phyloP scores from a whole-genome alignment of 2,329 filamentous ascomycete genomes.

The Blumeriella jaapii region DNA sequence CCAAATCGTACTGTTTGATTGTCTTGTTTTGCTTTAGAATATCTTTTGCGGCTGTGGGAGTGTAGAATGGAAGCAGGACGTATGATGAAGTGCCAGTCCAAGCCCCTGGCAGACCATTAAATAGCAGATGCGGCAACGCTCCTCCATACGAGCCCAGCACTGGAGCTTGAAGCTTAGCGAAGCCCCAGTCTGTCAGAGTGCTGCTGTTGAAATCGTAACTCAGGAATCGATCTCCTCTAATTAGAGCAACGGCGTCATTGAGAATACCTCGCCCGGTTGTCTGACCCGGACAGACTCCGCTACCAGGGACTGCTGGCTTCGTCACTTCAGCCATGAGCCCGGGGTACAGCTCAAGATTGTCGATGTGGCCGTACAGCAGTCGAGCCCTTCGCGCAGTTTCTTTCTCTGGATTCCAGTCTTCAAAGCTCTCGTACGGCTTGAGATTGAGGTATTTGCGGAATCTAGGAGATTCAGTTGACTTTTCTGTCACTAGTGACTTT shows the following conservation, averaged over 20 bases:
- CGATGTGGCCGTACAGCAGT: constrained; percentile 39
- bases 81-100: constrained; percentile 39
- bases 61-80: constrained; percentile 39
- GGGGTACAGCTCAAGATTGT: constrained; percentile 45
- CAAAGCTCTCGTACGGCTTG: constrained; percentile 36
- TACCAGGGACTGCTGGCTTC: constrained; percentile 39
- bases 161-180: constrained; percentile 30
- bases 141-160: constrained; percentile 34
- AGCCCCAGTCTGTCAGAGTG: constrained; percentile 39
- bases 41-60: constrained; percentile 34
- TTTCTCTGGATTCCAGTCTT: constrained; percentile 40
- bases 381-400: constrained; percentile 33
- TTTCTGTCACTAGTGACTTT: background rate
- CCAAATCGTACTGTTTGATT: constrained; percentile 34
- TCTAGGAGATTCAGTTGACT: constrained; percentile 23
- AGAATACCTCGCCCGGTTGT: constrained; percentile 35
- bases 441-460: constrained; percentile 42
- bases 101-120: constrained; percentile 34
- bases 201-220: constrained; percentile 37
- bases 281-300: constrained; percentile 34
- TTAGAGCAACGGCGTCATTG: constrained; percentile 36
- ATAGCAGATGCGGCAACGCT: constrained; percentile 33
- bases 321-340: constrained; percentile 44
- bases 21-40: constrained; percentile 37
- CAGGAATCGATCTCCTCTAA: constrained; percentile 35